phyloP scores from a whole-genome alignment of 306 rosid genomes.

The Sechiopsis laciniata region DNA sequence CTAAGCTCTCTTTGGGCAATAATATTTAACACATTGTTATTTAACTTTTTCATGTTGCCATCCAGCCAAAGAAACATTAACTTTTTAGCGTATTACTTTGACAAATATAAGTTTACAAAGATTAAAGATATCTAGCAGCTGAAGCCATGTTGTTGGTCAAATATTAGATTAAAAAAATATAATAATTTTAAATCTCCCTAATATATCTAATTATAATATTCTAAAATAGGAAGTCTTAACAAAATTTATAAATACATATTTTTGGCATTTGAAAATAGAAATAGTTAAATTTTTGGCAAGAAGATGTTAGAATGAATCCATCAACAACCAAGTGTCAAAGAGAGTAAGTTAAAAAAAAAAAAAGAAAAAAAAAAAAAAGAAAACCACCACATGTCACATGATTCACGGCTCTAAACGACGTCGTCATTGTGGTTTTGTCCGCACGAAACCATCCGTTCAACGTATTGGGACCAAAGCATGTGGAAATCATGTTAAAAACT shows the following conservation, averaged over 20 bases:
- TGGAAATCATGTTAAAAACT: constrained; percentile 17
- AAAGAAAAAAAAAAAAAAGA: no score
- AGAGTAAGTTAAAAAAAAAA: no score
- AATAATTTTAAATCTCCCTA: neutral
- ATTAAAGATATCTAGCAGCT: neutral
- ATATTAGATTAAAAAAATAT: neutral
- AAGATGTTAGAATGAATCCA: neutral
- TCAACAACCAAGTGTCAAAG: neutral
- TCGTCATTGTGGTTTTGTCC: neutral
- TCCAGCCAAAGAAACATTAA: neutral
- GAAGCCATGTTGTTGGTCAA: neutral
- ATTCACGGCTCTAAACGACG: neutral
- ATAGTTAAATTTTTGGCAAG: neutral
- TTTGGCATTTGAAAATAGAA: neutral
- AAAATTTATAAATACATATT: neutral
- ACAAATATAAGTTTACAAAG: neutral
- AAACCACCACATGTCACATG: neutral
- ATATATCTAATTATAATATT: neutral
- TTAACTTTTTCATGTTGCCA: neutral
- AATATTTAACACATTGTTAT: no score
- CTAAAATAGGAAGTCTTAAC: no score
- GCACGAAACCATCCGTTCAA: constrained; percentile 2
- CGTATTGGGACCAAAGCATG: constrained; percentile 19
- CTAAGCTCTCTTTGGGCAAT: no score
- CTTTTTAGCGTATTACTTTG: neutral